Evolutionary conservation across 148 eudicot genomes (phyloP), one percentile per base, ranked within the genome.

Genomic region (Agrostemma githago): DNA sequence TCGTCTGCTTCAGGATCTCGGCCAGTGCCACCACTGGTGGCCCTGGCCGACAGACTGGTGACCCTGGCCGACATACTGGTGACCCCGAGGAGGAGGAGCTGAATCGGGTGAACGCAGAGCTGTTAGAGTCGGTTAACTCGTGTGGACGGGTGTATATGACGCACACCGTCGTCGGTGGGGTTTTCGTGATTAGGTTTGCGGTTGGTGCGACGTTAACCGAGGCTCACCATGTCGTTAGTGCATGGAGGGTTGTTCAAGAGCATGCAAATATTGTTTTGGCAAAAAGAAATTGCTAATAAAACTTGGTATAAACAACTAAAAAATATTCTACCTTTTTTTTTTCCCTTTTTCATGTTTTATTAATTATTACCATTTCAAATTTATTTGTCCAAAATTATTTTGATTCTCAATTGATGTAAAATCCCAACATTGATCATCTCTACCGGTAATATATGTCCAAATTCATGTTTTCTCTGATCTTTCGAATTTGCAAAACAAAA

Each of bases 161-260:
- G 56, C 93, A 89, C 51, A 83, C 82, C 0, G 78, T 86, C 3
- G 84, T 84, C 3, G 87, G 78, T 1, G 89, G 85, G 2, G 60
- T 80, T 6, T 86, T 72, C 20, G 16, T 84, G 78, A 72, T 86
- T 7, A 60, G 89, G 17, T 86, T 86, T 44, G 85, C 87, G 0
- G 85, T 86, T 0, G 89, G 89, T 5, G 89, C 87, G 7, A 72
- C 81, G 3, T 66, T 89, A 2, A 85, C 90, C 0, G 80, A 87
- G 53, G 53, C 66, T 34, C 75, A 69, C 6, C 93, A 89, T 74
- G 82, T 89, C 2, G 75, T 71, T 2, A 57, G 43, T 57, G 88
- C 90, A 5, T 89, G 89, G 91, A 79, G 79, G 67, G 76, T 78
- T 12, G 76, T 89, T 0, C 80, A 81, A 66, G 88, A 85, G 19